phyloP scores from a whole-genome alignment of 768 basidiomycete species.

The Lactarius akahatsu region DNA sequence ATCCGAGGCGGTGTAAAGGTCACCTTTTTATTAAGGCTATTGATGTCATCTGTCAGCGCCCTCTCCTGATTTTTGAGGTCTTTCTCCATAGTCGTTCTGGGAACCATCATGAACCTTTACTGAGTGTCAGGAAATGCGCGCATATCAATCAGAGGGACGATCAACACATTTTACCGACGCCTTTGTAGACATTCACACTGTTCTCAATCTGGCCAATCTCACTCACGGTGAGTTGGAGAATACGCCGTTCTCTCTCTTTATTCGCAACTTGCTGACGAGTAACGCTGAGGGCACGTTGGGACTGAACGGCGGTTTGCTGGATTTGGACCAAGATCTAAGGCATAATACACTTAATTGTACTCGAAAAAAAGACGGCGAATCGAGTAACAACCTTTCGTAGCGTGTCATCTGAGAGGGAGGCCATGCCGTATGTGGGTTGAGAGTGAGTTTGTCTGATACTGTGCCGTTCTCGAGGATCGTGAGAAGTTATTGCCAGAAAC shows the following conservation, averaged over 20 bases:
- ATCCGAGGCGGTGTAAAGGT: not conserved
- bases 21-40: constrained; percentile 84
- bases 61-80: constrained; percentile 77
- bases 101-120: constrained; percentile 86
- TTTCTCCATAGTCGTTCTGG: constrained; percentile 73
- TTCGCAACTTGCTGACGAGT: constrained; percentile 71
- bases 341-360: constrained; percentile 1
- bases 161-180: constrained; percentile 89
- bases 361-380: not conserved
- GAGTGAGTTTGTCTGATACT: not conserved
- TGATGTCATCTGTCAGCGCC: constrained; percentile 80
- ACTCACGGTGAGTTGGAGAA: constrained; percentile 83
- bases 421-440: constrained; percentile 30
- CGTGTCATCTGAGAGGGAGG: constrained; percentile 63
- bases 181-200: constrained; percentile 84
- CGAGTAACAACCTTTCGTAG: constrained; percentile 60
- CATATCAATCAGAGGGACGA: not conserved
- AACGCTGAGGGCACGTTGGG: constrained; percentile 73
- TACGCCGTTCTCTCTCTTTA: constrained; percentile 88
- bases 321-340: constrained; percentile 87
- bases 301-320: constrained; percentile 85
- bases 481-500: constrained; percentile 19
- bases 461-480: not conserved
- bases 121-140: constrained; percentile 14
- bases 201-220: constrained; percentile 73